phyloP scores from a whole-genome alignment of 2,329 filamentous ascomycete genomes.

The Exophiala sideris region DNA sequence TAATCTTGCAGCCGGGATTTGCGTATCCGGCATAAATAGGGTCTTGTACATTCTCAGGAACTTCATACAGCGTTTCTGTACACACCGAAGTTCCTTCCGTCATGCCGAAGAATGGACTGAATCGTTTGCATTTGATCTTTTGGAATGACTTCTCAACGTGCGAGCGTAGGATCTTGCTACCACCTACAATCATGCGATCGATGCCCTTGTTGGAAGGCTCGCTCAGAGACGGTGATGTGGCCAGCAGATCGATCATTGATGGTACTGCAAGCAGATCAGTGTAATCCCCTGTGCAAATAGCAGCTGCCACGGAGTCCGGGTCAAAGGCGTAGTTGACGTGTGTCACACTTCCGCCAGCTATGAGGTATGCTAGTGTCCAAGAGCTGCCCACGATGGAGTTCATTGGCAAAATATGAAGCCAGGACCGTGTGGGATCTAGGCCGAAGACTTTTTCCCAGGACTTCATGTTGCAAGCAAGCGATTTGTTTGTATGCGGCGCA shows the following conservation, averaged over 20 bases:
- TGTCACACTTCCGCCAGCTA: conserved; percentile 10
- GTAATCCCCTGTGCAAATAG: conserved; percentile 2
- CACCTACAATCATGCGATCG: conserved; percentile 7
- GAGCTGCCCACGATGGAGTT: conserved; percentile 14
- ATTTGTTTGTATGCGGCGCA: conserved; percentile 8
- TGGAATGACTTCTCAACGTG: conserved; percentile 5
- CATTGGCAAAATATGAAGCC: conserved; percentile 13
- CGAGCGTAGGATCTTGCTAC: conserved; percentile 6
- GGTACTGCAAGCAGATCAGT: conserved; percentile 9
- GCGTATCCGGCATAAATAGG: conserved; percentile 8
- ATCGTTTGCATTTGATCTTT: neutral
- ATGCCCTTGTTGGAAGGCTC: neutral
- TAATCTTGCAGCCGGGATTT: conserved; percentile 28
- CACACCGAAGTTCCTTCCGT: conserved; percentile 7
- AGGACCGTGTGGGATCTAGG: neutral
- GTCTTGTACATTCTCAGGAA: neutral
- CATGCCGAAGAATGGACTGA: conserved; percentile 9
- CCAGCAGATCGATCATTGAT: conserved; percentile 10
- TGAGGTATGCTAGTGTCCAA: conserved; percentile 10
- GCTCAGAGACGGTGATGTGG: neutral
- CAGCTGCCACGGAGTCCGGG: neutral
- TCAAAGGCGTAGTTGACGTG: conserved; percentile 7
- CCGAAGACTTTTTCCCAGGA: conserved; percentile 6
- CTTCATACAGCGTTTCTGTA: neutral
- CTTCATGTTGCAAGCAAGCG: conserved; percentile 1